Conservation (phyloP, 768 basidiomycete genomes). For the Trametopsis cervina region DNA sequence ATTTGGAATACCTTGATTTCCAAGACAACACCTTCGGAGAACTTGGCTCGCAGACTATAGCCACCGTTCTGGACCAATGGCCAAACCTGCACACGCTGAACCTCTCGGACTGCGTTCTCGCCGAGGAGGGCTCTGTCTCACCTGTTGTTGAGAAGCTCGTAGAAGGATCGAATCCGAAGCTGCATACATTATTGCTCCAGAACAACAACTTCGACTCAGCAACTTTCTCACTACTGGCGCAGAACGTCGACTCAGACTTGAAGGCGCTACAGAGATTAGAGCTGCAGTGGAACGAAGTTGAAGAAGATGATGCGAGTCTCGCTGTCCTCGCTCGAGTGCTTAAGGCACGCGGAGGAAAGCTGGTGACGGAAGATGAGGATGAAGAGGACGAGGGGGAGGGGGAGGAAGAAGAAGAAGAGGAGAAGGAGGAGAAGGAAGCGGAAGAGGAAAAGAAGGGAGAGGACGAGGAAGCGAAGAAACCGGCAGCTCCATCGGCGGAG, state of each 20-base stretch:
- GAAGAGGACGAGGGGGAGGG: conserved; percentile 69
- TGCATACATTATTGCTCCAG: conserved; percentile 77
- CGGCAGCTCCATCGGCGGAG: conserved; percentile 18
- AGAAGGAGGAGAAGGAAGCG: conserved; percentile 37
- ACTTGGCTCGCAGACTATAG: conserved; percentile 49
- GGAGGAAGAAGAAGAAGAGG: conserved; percentile 43
- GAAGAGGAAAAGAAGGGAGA: conserved; percentile 25
- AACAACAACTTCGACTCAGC: conserved; percentile 83
- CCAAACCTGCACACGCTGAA: conserved; percentile 71
- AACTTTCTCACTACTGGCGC: conserved; percentile 61
- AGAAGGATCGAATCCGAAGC: conserved; percentile 63
- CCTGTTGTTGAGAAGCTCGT: conserved; percentile 53
- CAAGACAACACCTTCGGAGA: conserved; percentile 85
- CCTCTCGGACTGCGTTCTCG: conserved; percentile 87
- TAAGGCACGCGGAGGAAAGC: conserved; percentile 59
- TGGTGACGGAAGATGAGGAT: conserved; percentile 72
- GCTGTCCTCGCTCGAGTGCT: conserved; percentile 47
- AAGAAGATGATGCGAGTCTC: conserved; percentile 65
- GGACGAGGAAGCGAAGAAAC: conserved; percentile 21
- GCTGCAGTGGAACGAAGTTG: conserved; percentile 85
- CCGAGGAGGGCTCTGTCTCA: conserved; percentile 74
- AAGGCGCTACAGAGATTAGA: conserved; percentile 61
- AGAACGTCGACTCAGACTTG: conserved; percentile 56
- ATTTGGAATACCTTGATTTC: conserved; percentile 75
- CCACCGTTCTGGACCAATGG: conserved; percentile 63